Evolutionary conservation across 495 filamentous ascomycete species (phyloP).

Genomic region (Tuber aestivum): DNA sequence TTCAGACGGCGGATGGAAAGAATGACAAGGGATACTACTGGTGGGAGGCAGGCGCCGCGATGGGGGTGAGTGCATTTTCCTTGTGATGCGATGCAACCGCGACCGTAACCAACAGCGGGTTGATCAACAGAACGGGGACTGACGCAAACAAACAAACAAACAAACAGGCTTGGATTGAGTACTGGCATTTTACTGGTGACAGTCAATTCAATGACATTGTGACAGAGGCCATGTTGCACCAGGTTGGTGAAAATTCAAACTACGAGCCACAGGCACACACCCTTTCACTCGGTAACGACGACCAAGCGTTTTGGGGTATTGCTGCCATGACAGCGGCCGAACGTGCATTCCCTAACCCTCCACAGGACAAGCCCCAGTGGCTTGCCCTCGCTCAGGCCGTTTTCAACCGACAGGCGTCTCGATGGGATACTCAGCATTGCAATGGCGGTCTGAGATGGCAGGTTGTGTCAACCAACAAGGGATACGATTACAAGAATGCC

Average conservation of each 20-base stretch:
- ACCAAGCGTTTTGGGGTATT: conserved; percentile 79
- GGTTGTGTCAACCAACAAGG: conserved; percentile 71
- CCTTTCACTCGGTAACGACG: conserved; percentile 74
- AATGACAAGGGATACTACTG: conserved; percentile 42
- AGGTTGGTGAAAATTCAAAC: conserved; percentile 60
- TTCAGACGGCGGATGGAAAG: conserved; percentile 33
- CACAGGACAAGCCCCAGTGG: conserved; percentile 58
- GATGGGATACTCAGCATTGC: conserved; percentile 67
- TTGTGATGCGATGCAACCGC: conserved; percentile 1
- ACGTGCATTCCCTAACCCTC: conserved; percentile 61
- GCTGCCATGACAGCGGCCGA: conserved; percentile 69
- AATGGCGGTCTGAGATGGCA: conserved; percentile 76
- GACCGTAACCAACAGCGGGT: not conserved
- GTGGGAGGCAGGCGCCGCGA: conserved; percentile 42
- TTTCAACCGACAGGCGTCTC: conserved; percentile 61
- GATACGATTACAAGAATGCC: conserved; percentile 76
- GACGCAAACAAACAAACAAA: conserved; percentile 5
- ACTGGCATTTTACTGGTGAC: conserved; percentile 73
- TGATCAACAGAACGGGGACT: not conserved
- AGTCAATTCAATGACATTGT: conserved; percentile 60
- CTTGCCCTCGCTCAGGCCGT: conserved; percentile 70
- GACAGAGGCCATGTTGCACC: conserved; percentile 59
- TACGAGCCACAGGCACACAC: conserved; percentile 70
- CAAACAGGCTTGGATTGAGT: conserved; percentile 57
- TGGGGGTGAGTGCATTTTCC: conserved; percentile 36